Base-by-base conservation (phyloP, 306 rosid genomes). In the Vachellia pachyceras region DNA sequence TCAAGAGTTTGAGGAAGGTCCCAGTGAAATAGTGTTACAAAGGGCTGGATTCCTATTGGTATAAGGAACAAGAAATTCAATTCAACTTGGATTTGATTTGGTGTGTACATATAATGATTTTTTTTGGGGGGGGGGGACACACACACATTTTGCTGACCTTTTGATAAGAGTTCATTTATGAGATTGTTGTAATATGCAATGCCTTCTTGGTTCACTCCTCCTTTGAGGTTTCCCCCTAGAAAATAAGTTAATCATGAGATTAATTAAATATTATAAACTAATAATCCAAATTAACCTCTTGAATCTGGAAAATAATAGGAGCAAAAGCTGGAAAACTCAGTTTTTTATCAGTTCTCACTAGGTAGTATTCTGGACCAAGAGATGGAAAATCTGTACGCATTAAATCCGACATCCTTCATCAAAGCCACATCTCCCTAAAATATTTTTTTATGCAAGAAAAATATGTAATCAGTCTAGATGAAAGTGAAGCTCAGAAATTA, bases 291-390 rank as follows among this genome's bases (percentile, higher is more conserved):
- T 42, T 69, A 42, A 69, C 36, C 8, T 20, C 20, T 22, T 1
- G 33, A 45, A 63, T 37, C 45, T 12, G 73, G 79, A 73, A 14
- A 69, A 42, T n/a, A 50, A 33, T 78, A 65, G 72, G 57, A 39
- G 55, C 64, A 64, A 23, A 75, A 20, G 14, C 25, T 22, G 20
- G 44, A 63, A 83, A 77, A 44, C 2, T 55, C 13, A 80, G 77
- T 46, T 76, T 71, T 84, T 82, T 87, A 29, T 87, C 76, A 87
- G 63, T 87, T 82, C 90, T 89, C 66, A 91, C 95, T 78, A 1
- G 95, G 95, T 55, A 91, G 79, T 78, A 91, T 4, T 75, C 95
- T 85, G 58, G 91, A 60, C 95, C 95, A 89, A 20, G 95, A 82
- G 64, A 91, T 86, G 25, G 95, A 89, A 73, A 91, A 86, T 77